Evolutionary conservation across 2,329 filamentous ascomycete species (phyloP).

Genomic region (Exutisphaerella laricina): DNA sequence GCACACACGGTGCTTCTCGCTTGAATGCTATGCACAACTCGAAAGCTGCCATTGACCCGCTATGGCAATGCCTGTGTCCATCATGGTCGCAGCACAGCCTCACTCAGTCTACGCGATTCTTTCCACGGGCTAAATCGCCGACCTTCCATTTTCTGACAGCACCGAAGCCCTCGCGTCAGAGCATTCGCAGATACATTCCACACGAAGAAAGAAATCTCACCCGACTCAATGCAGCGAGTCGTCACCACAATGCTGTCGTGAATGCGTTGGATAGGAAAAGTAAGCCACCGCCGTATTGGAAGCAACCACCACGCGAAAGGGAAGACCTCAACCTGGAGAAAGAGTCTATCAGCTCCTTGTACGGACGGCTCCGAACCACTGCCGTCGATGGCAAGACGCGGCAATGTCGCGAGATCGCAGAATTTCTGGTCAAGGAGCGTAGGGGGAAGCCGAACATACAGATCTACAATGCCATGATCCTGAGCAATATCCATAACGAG

Average conservation of each 20-base stretch:
- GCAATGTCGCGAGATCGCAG: constrained; percentile 45
- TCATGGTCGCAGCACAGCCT: constrained; percentile 30
- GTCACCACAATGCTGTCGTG: constrained; percentile 6
- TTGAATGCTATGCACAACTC: not conserved
- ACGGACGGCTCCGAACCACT: constrained; percentile 45
- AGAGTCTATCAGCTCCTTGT: constrained; percentile 35
- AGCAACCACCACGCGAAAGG: not conserved
- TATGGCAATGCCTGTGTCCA: constrained; percentile 61
- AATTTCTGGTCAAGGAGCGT: constrained; percentile 54
- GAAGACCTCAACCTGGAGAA: not conserved
- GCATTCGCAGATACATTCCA: not conserved
- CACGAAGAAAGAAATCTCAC: too few species aligned
- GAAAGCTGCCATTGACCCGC: constrained; percentile 47
- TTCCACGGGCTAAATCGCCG: constrained; percentile 10
- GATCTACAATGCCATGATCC: constrained; percentile 70
- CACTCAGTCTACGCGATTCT: constrained; percentile 5
- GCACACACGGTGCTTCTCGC: too few species aligned
- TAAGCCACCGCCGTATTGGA: too few species aligned
- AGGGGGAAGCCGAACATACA: constrained; percentile 51
- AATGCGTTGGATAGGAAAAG: not conserved
- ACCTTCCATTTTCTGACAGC: constrained; percentile 20
- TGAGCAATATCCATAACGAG: constrained; percentile 59
- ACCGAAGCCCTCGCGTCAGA: constrained; percentile 1
- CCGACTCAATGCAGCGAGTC: constrained; percentile 3
- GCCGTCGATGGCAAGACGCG: constrained; percentile 36